Conservation (phyloP, 257 asterid genomes). For the Solanum phureja region DNA sequence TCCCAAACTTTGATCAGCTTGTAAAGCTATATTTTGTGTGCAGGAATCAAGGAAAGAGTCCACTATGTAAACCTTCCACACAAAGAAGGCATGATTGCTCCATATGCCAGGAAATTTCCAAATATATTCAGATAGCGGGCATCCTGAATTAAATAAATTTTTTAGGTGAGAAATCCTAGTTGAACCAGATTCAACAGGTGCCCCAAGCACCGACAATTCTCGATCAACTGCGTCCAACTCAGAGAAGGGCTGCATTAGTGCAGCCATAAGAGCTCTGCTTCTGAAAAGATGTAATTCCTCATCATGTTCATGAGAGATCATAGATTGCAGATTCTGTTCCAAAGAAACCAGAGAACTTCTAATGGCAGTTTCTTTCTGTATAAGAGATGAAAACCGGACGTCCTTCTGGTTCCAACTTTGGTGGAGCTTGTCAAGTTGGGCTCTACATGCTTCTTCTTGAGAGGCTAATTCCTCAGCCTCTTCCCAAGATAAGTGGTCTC, state of each 20-base stretch:
- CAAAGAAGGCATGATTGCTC: constrained; percentile 52
- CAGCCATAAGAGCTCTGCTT: constrained; percentile 57
- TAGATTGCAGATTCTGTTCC: constrained; percentile 54
- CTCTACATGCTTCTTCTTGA: constrained; percentile 96
- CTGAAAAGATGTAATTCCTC: constrained; percentile 44
- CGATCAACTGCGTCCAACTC: constrained; percentile 77
- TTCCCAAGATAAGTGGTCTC: constrained; percentile 98
- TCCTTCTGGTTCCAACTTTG: constrained; percentile 91
- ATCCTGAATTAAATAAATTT: constrained; percentile 60
- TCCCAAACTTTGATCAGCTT: constrained; percentile 72
- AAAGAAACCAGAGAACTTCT: constrained; percentile 47
- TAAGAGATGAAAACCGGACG: constrained; percentile 52
- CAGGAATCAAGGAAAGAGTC: constrained; percentile 87
- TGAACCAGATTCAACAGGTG: constrained; percentile 35
- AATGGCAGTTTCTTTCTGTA: constrained; percentile 58
- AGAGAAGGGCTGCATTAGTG: constrained; percentile 63
- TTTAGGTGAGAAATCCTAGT: constrained; percentile 44
- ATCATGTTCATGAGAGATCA: constrained; percentile 43
- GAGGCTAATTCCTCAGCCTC: constrained; percentile 99
- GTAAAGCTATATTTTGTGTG: constrained; percentile 53
- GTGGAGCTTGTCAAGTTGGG: constrained; percentile 84
- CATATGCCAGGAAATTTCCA: constrained; percentile 71
- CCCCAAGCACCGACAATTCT: constrained; percentile 38
- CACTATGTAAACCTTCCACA: constrained; percentile 80
- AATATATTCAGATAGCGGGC: constrained; percentile 54